These are phyloP conservation scores for Saccharomyces hybrid DNA, from an alignment of 1,139 yeast genomes.

Conservation along the genomic window DNA sequence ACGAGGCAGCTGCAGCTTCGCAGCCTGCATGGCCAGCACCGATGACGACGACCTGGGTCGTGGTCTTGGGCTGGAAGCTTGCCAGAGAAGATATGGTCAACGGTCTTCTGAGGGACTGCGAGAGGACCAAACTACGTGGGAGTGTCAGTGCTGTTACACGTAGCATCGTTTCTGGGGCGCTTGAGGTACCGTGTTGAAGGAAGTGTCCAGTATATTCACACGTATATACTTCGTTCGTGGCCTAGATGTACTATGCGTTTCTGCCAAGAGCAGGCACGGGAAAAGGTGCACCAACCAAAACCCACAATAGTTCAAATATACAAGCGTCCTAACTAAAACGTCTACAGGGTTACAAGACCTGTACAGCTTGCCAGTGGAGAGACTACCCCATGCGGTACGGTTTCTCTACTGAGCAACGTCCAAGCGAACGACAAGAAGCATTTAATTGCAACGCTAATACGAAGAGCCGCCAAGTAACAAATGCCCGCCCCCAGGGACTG, in stretches of 20 bases:
- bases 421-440: too few species aligned
- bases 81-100: slow-evolving; percentile 17
- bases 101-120: neutral
- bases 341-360: neutral
- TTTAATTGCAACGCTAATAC: too few species aligned
- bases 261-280: neutral
- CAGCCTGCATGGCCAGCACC: slow-evolving; percentile 99
- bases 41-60: slow-evolving; percentile 60
- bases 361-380: too few species aligned
- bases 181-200: neutral
- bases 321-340: neutral
- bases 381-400: too few species aligned
- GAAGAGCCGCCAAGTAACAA: too few species aligned
- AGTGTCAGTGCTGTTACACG: neutral
- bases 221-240: too few species aligned
- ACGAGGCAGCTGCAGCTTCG: slow-evolving; percentile 93
- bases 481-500: too few species aligned
- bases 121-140: neutral
- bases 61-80: slow-evolving; percentile 36
- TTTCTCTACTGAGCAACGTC: too few species aligned
- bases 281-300: too few species aligned
- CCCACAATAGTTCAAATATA: too few species aligned
- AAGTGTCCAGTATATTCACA: neutral
- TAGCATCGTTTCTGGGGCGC: neutral
- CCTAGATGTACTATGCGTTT: neutral